These are phyloP conservation scores for Sungouiozyma ichnusensis DNA, from an alignment of 805 yeast genomes.

Conservation along the genomic window DNA sequence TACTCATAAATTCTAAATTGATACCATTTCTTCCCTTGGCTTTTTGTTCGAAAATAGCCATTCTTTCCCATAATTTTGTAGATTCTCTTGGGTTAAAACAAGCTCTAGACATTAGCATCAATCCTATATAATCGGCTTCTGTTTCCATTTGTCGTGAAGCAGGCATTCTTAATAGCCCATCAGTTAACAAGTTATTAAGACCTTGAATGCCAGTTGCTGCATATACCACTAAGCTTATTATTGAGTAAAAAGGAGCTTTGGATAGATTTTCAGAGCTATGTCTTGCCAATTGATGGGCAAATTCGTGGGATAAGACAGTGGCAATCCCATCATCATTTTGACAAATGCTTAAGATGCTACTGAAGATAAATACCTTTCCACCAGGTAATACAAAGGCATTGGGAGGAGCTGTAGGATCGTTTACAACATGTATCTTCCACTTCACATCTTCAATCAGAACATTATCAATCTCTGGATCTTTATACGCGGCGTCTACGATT, in stretches of 20 bases:
- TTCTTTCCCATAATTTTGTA: conserved; percentile 69
- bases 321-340: conserved; percentile 83
- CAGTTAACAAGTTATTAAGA: conserved; percentile 42
- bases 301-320: conserved; percentile 88
- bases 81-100: conserved; percentile 77
- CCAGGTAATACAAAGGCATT: conserved; percentile 95
- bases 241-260: conserved; percentile 58
- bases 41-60: conserved; percentile 44
- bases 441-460: conserved; percentile 23
- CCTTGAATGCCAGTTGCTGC: conserved; percentile 49
- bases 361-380: conserved; percentile 87
- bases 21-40: conserved; percentile 13
- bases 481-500: conserved; percentile 48
- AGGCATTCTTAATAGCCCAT: conserved; percentile 60
- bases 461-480: conserved; percentile 30
- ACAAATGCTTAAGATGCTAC: conserved; percentile 69
- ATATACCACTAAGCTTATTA: conserved; percentile 43
- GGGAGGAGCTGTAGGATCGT: conserved; percentile 66
- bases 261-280: conserved; percentile 82
- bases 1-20: conserved; percentile 58
- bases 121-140: conserved; percentile 92
- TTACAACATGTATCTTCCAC: conserved; percentile 78
- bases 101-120: conserved; percentile 82
- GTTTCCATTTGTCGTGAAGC: conserved; percentile 89
- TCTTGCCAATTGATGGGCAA: conserved; percentile 88